These are phyloP conservation scores for Brachypodium distachyon DNA, from an alignment of 202 grass and related monocot species.

Conservation along the genomic window DNA sequence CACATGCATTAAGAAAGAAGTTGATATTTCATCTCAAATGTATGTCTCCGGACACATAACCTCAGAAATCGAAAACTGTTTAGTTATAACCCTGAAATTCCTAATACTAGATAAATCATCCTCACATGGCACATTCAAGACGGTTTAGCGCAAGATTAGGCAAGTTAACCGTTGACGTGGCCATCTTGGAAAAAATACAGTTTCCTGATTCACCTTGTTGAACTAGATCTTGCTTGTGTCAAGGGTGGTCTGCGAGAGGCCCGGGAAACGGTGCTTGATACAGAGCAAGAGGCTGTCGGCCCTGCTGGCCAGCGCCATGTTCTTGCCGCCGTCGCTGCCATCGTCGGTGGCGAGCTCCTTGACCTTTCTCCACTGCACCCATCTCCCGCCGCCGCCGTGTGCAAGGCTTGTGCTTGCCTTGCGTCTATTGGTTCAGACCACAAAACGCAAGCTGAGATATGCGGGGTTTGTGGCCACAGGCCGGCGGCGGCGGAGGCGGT, in stretches of 20 bases:
- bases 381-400: slow-evolving; percentile 27
- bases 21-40: too few species aligned
- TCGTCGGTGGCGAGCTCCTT: slow-evolving; percentile 55
- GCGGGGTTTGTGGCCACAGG: slow-evolving; percentile 73
- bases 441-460: slow-evolving; percentile 80
- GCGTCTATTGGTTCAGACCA: too few species aligned
- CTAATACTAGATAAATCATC: too few species aligned
- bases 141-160: too few species aligned
- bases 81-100: too few species aligned
- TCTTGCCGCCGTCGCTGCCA: slow-evolving; percentile 62
- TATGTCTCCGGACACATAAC: too few species aligned
- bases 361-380: slow-evolving; percentile 60
- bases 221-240: slow-evolving; percentile 97
- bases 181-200: neutral
- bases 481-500: slow-evolving; percentile 26
- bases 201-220: slow-evolving; percentile 55
- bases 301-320: slow-evolving; percentile 57
- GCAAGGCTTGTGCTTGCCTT: slow-evolving; percentile 51
- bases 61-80: too few species aligned
- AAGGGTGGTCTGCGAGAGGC: slow-evolving; percentile 88
- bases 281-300: slow-evolving; percentile 73
- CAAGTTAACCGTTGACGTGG: too few species aligned
- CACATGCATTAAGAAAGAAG: too few species aligned
- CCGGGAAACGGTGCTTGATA: slow-evolving; percentile 79
- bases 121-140: too few species aligned